phyloP scores from a whole-genome alignment of 495 filamentous ascomycete genomes.

The Trichoderma gamsii region DNA sequence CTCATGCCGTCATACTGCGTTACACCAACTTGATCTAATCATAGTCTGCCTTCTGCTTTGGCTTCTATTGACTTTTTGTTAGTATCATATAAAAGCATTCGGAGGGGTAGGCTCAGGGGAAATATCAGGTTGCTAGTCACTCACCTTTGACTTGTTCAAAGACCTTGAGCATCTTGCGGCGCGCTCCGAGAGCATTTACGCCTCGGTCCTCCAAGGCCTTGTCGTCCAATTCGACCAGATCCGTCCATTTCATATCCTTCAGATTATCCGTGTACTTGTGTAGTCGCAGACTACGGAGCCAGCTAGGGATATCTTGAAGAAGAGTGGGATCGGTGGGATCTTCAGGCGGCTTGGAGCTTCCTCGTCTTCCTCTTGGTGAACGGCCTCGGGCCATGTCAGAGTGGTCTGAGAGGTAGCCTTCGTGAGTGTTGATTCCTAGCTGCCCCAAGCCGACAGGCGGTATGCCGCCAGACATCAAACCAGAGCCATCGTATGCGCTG shows the following conservation, averaged over 20 bases:
- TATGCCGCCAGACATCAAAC: conserved; percentile 69
- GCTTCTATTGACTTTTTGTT: conserved; percentile 35
- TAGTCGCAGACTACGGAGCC: conserved; percentile 88
- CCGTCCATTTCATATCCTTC: conserved; percentile 96
- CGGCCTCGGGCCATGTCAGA: conserved; percentile 84
- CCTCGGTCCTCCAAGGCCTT: conserved; percentile 88
- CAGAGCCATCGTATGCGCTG: conserved; percentile 76
- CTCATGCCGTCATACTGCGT: conserved; percentile 1
- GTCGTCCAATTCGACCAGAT: conserved; percentile 85
- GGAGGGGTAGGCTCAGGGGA: background rate
- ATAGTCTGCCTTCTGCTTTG: conserved; percentile 61
- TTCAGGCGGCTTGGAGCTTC: conserved; percentile 95
- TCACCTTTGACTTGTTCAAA: conserved; percentile 88
- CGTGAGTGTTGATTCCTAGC: conserved; percentile 60
- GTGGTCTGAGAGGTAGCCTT: conserved; percentile 93
- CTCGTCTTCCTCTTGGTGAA: conserved; percentile 85
- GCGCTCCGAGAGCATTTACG: conserved; percentile 89
- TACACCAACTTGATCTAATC: conserved; percentile 14
- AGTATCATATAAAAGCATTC: conserved; percentile 22
- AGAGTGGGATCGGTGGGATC: conserved; percentile 89
- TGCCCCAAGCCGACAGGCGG: conserved; percentile 66
- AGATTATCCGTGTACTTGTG: conserved; percentile 99
- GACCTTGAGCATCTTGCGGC: conserved; percentile 98
- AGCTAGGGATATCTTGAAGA: conserved; percentile 91
- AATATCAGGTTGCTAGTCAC: background rate